phyloP scores from a whole-genome alignment of 2,329 filamentous ascomycete species.

The Scedosporium boydii region DNA sequence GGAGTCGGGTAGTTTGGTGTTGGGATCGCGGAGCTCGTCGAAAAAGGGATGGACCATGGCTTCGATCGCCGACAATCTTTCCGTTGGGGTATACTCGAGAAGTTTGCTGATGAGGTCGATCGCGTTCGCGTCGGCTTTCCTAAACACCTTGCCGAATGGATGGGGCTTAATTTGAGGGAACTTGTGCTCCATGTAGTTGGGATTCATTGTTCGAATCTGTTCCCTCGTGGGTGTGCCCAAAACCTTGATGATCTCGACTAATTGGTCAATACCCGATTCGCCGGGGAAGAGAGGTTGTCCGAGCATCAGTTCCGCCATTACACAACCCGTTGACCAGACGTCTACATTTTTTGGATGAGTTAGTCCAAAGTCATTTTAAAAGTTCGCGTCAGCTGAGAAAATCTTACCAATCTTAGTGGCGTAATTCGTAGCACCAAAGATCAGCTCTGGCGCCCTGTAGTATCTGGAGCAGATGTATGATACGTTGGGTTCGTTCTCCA shows the following conservation, averaged over 20 bases:
- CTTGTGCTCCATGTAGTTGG: conserved; percentile 99
- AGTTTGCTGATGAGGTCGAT: conserved; percentile 92
- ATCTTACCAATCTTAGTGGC: conserved; percentile 96
- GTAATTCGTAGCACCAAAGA: conserved; percentile 98
- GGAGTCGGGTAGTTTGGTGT: conserved; percentile 84
- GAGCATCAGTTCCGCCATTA: conserved; percentile 99
- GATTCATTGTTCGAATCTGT: conserved; percentile 99
- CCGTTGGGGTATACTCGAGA: conserved; percentile 94
- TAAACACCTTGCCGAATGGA: conserved; percentile 98
- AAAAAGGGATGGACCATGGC: conserved; percentile 99
- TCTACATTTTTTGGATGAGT: conserved; percentile 49
- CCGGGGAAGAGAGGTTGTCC: conserved; percentile 96
- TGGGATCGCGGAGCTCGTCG: conserved; percentile 89
- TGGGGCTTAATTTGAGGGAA: conserved; percentile 99
- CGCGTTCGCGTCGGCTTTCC: conserved; percentile 85
- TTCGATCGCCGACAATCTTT: conserved; percentile 85
- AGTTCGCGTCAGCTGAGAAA: not conserved
- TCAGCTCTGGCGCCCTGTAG: conserved; percentile 94
- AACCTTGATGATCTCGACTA: conserved; percentile 99
- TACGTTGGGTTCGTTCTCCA: conserved; percentile 98
- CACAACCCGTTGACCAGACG: conserved; percentile 98
- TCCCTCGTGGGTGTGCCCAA: conserved; percentile 92
- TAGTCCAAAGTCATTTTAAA: not conserved
- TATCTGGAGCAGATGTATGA: conserved; percentile 99
- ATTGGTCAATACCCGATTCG: conserved; percentile 95